phyloP scores from a whole-genome alignment of 441 rosid species.

The Iberis amara region DNA sequence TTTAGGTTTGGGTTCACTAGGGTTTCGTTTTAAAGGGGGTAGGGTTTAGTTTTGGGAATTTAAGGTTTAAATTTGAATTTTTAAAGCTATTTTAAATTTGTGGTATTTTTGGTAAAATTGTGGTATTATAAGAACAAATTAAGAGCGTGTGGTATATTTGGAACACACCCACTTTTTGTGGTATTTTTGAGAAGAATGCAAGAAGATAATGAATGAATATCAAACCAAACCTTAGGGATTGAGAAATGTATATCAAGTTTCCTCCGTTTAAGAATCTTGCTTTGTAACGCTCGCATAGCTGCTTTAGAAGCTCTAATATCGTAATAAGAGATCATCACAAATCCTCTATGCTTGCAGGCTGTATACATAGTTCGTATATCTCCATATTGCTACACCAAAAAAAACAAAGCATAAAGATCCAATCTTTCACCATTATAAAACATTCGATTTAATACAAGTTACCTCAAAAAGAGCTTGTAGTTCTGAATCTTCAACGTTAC shows the following conservation, averaged over 20 bases:
- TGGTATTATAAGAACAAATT: no score
- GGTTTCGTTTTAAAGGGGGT: no score
- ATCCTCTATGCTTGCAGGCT: conserved; percentile 97
- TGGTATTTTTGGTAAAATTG: no score
- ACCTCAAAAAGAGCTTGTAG: conserved; percentile 89
- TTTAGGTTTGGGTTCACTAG: no score
- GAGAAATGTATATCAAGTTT: conserved; percentile 98
- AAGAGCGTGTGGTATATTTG: no score
- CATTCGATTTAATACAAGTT: conserved; percentile 12
- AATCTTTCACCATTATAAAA: conserved; percentile 25
- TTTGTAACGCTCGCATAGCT: conserved; percentile 93
- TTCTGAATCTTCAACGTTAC: conserved; percentile 93
- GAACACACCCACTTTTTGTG: no score
- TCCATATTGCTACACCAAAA: conserved; percentile 90
- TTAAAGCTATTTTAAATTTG: no score
- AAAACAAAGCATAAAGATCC: conserved; percentile 26
- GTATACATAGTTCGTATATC: conserved; percentile 94
- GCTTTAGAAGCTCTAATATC: conserved; percentile 95
- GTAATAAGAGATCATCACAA: conserved; percentile 97
- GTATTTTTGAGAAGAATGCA: no score
- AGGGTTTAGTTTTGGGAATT: no score
- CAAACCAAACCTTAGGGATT: conserved; percentile 90
- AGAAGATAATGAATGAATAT: conserved; percentile 5
- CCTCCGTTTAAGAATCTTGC: conserved; percentile 85
- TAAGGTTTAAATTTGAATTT: no score